phyloP scores from a whole-genome alignment of 225 moss, liverwort and hornwort genomes.

The Physcomitrellopsis africana region DNA sequence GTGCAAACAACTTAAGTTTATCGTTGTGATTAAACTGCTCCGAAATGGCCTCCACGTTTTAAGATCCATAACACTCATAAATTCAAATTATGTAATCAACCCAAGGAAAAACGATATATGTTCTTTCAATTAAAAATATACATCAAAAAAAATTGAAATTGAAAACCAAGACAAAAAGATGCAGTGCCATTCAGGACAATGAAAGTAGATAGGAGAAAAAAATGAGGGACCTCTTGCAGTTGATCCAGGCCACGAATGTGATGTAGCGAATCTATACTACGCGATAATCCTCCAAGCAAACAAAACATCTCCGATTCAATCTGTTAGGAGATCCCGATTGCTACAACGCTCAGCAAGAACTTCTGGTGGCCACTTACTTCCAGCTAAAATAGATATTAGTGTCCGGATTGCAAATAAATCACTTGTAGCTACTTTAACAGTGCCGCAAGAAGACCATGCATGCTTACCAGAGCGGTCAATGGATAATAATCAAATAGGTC shows the following conservation, averaged over 20 bases:
- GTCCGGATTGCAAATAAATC: too few species aligned
- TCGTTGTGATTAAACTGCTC: conserved; percentile 91
- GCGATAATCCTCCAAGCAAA: conserved; percentile 81
- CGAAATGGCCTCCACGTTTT: conserved; percentile 55
- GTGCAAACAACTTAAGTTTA: conserved; percentile 75
- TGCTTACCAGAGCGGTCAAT: conserved; percentile 64
- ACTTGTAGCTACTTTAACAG: too few species aligned
- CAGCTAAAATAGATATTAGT: too few species aligned
- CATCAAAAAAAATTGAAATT: too few species aligned
- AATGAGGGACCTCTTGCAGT: conserved; percentile 85
- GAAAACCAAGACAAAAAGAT: conserved; percentile 68
- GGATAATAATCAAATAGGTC: conserved; percentile 86
- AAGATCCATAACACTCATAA: background rate
- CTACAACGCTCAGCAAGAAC: background rate
- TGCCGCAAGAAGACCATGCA: background rate
- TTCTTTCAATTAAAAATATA: conserved; percentile 2
- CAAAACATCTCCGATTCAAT: conserved; percentile 73
- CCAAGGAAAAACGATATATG: conserved; percentile 28
- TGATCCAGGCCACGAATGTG: conserved; percentile 85
- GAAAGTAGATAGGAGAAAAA: conserved; percentile 82
- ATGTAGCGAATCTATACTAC: conserved; percentile 74
- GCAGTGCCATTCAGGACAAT: conserved; percentile 79
- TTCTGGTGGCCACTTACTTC: too few species aligned
- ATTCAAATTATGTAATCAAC: too few species aligned
- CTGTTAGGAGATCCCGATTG: background rate